phyloP scores from a whole-genome alignment of 768 basidiomycete species.

The Lactarius vividus region DNA sequence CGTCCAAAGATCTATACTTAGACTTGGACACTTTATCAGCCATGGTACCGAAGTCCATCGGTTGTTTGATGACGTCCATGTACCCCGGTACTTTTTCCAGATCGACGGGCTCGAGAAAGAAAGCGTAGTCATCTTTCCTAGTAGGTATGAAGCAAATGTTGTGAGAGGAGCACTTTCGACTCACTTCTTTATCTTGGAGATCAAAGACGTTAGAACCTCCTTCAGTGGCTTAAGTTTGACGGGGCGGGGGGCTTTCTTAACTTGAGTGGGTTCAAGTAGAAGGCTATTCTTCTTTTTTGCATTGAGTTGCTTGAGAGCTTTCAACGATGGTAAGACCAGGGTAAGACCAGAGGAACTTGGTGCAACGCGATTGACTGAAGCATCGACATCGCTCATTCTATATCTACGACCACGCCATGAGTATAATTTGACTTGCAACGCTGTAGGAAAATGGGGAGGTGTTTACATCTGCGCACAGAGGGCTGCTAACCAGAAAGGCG shows the following conservation, averaged over 20 bases:
- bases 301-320: slow-evolving; percentile 56
- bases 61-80: slow-evolving; percentile 66
- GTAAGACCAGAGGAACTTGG: slow-evolving; percentile 48
- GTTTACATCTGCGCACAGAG: slow-evolving; percentile 4
- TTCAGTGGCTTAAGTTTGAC: slow-evolving; percentile 76
- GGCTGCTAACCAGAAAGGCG: too few species aligned
- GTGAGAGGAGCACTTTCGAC: not conserved
- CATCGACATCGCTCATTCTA: slow-evolving; percentile 12
- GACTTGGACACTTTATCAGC: slow-evolving; percentile 70
- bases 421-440: not conserved
- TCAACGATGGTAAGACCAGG: slow-evolving; percentile 67
- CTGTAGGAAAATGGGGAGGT: not conserved
- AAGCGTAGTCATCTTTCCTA: slow-evolving; percentile 86
- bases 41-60: slow-evolving; percentile 95
- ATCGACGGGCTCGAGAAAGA: slow-evolving; percentile 73
- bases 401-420: slow-evolving; percentile 3
- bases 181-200: slow-evolving; percentile 74
- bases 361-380: slow-evolving; percentile 10
- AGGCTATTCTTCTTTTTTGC: slow-evolving; percentile 44
- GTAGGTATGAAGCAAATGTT: not conserved
- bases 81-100: slow-evolving; percentile 58
- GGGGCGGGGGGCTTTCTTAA: slow-evolving; percentile 49
- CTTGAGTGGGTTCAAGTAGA: slow-evolving; percentile 15
- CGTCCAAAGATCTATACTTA: slow-evolving; percentile 75
- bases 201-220: slow-evolving; percentile 66